Base-by-base conservation (phyloP, 2,329 filamentous ascomycete genomes). In the Pyrenochaeta sp. region DNA sequence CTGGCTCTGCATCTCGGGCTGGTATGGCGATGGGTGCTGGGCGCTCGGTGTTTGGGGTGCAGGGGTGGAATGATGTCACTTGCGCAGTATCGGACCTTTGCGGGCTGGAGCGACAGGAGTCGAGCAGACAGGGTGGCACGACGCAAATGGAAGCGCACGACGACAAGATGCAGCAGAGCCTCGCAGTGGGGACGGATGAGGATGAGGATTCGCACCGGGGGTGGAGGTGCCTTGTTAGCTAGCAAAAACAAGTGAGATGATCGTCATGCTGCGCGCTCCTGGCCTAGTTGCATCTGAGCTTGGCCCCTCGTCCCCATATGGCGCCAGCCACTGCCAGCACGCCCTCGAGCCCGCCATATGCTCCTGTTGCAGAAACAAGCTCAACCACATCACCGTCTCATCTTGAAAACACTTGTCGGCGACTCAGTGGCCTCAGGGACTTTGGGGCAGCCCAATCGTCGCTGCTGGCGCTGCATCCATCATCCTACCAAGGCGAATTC, bases 1-100 rank as follows among this genome's bases (percentile, higher is more conserved):
- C 23, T 54, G 51, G 23, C 44, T 50, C 52, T 61, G 68, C 70
- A 73, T 73, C 32, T 47, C 54, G 41, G 40, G 48, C n/a, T n/a
- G 48, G 44, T 42, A 30, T 58, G 49, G 51, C 18, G 44, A 30
- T 10, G 39, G 49, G 51, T 56, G 46, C 36, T 48, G 53, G 55
- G 37, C 41, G 23, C n/a, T 53, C 27, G 46, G 15, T 32, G 40
- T 42, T 42, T n/a, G n/a, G n/a, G 52, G 37, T 31, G 58, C 49
- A 61, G 49, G 56, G 55, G 42, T 43, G 39, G 51, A 48, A 63
- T 59, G 61, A 66, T 64, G 64, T 63, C 59, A 66, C 57, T 41
- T 21, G 29, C 45, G 50, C 21, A 39, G n/a, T n/a, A 17, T 15
- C 54, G 52, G 46, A 54, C 50, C 47, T 36, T 20, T 44, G 58